Evolutionary conservation across 2,329 filamentous ascomycete species (phyloP), one percentile per base, ranked within the genome.

Genomic region (Trichothecium roseum): DNA sequence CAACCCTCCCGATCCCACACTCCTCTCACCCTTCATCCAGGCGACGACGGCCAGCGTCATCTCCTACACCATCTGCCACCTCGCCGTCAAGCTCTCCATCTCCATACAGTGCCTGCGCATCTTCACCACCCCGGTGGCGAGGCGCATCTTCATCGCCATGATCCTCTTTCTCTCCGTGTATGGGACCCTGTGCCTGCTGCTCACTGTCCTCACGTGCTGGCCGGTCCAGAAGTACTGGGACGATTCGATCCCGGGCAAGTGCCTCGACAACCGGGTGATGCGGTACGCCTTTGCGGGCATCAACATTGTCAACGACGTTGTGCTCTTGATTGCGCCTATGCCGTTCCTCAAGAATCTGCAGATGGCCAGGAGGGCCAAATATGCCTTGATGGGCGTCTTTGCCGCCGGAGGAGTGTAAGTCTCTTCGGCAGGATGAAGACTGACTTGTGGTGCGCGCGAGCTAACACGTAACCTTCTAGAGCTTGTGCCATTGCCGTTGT

Each of bases 361-460:
- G 28, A 55, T 64, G 8, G 51, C 55, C 1, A 50, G 52, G 35
- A 53, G 52, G 12, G 60, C 63, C 30, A 63, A 64, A 27, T 41
- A 62, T 20, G 61, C 62, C 1, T 47, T 70, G 44, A 59, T 52
- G 43, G 51, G 37, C 37, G 58, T 53, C 24, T 58, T 58, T 53
- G 60, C 55, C 16, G 47, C 55, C 41, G 63, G 45, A 34, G 48
- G 37, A 43, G 63, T 56, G 56, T 59, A 42, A 45, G 54, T 49
- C 8, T 14, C 31, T 16, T 6, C 6, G 20, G 20, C 6, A 24
- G 20, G 10, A 24, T 6, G 20, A 10, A 10, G 20, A n/a, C n/a
- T n/a, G n/a, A n/a, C n/a, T n/a, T n/a, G n/a, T n/a, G n/a, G n/a
- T n/a, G n/a, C n/a, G n/a, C n/a, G n/a, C n/a, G n/a, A n/a, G n/a